Percentiles rank a stretch among this genome's conserved stretches.
Conservation (phyloP, 768 basidiomycete genomes). For the Pleurotus sapidus region DNA sequence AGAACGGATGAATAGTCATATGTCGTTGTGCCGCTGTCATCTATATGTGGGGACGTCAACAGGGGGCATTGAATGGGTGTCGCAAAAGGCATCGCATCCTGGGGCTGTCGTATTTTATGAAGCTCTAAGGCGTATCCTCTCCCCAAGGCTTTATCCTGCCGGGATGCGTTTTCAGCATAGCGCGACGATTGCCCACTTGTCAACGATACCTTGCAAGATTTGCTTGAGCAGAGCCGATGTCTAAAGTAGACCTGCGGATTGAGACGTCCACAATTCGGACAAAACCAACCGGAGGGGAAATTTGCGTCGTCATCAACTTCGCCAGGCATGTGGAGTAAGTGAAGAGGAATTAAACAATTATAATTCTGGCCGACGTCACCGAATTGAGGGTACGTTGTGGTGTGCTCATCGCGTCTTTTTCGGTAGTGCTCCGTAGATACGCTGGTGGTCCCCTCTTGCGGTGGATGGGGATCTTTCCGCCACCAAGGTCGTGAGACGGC, state of each 20-base stretch:
- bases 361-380: neutral
- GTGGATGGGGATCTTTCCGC: neutral
- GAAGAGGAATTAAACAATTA: neutral
- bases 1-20: neutral
- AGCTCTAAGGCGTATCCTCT: neutral
- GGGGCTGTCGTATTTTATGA: neutral
- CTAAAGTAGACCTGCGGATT: neutral
- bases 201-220: neutral
- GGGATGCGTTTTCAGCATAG: no score
- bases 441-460: neutral
- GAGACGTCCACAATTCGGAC: neutral
- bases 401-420: neutral
- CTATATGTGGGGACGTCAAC: neutral
- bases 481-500: neutral
- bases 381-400: neutral
- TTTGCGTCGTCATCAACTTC: neutral
- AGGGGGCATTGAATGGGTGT: neutral
- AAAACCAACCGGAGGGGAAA: constrained; percentile 1
- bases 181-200: no score
- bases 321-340: neutral
- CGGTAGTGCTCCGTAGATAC: neutral
- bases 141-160: no score
- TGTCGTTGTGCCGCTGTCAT: neutral
- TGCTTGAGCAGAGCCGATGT: neutral
- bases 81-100: neutral